Percentiles rank a stretch among this genome's conserved stretches.
phyloP scores from a whole-genome alignment of 2,329 filamentous ascomycete species.

The Alternaria incomplexa region DNA sequence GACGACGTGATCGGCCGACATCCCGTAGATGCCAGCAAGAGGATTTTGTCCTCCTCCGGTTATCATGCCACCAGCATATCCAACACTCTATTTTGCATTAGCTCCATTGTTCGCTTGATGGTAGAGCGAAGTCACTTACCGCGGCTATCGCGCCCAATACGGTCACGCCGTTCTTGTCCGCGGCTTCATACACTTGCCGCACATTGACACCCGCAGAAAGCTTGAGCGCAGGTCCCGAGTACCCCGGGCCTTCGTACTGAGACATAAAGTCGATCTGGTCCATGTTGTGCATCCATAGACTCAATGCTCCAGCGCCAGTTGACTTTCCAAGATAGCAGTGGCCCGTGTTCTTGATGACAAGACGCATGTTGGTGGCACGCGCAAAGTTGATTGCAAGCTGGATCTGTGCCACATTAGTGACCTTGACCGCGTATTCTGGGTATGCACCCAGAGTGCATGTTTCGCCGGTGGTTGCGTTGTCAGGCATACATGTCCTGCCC shows the following conservation, averaged over 20 bases:
- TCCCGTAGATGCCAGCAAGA: slow-evolving; percentile 52
- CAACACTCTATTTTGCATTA: slow-evolving; percentile 49
- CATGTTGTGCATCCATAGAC: slow-evolving; percentile 40
- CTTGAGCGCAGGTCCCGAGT: slow-evolving; percentile 37
- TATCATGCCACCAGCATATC: slow-evolving; percentile 49
- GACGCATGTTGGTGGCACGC: slow-evolving; percentile 27
- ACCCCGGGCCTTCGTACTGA: slow-evolving; percentile 29
- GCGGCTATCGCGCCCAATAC: slow-evolving; percentile 32
- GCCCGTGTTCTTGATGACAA: slow-evolving; percentile 42
- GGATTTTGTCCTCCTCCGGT: slow-evolving; percentile 61
- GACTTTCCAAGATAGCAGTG: slow-evolving; percentile 41
- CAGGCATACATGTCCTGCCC: slow-evolving; percentile 36
- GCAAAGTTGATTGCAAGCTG: slow-evolving; percentile 40
- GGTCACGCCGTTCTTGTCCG: slow-evolving; percentile 27
- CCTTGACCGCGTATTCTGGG: slow-evolving; percentile 34
- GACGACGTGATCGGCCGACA: slow-evolving; percentile 31
- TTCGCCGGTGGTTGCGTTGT: slow-evolving; percentile 23
- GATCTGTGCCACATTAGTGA: slow-evolving; percentile 31
- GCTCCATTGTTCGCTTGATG: neutral
- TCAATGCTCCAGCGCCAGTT: slow-evolving; percentile 27
- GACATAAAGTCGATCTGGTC: slow-evolving; percentile 35
- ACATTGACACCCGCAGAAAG: slow-evolving; percentile 36
- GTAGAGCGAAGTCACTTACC: neutral
- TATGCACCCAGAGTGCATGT: slow-evolving; percentile 36
- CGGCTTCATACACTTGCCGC: slow-evolving; percentile 37